These are phyloP conservation scores for Tolypocladium ophioglossoides DNA, from an alignment of 2,329 filamentous ascomycete genomes.

Conservation along the genomic window DNA sequence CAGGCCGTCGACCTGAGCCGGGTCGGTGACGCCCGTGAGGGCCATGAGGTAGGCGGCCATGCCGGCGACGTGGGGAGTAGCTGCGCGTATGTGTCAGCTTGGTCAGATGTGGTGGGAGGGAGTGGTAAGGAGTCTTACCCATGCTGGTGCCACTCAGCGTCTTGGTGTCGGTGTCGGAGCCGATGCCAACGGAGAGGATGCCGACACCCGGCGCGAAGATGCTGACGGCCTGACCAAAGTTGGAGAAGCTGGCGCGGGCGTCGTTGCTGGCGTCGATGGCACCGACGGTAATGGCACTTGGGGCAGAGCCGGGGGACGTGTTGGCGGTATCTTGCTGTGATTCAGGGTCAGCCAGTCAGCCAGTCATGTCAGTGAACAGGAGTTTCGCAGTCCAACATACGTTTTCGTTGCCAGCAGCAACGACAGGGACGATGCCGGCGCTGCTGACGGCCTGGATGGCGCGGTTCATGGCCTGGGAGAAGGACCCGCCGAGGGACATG, in stretches of 20 bases:
- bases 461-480: slow-evolving; percentile 40
- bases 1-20: slow-evolving; percentile 28
- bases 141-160: slow-evolving; percentile 48
- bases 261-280: slow-evolving; percentile 44
- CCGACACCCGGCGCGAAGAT: slow-evolving; percentile 46
- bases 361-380: slow-evolving; percentile 4
- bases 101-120: neutral
- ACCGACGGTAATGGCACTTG: slow-evolving; percentile 48
- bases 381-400: slow-evolving; percentile 12
- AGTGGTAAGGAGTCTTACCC: slow-evolving; percentile 21
- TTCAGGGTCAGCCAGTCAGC: slow-evolving; percentile 7
- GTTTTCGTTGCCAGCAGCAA: slow-evolving; percentile 51
- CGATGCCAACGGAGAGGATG: slow-evolving; percentile 41
- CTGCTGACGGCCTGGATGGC: slow-evolving; percentile 38
- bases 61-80: slow-evolving; percentile 56
- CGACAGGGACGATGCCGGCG: slow-evolving; percentile 44
- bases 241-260: slow-evolving; percentile 41
- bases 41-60: slow-evolving; percentile 57
- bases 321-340: slow-evolving; percentile 33
- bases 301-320: slow-evolving; percentile 43
- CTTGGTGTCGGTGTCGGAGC: slow-evolving; percentile 31
- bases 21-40: slow-evolving; percentile 36
- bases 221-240: slow-evolving; percentile 43
- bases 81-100: slow-evolving; percentile 15
- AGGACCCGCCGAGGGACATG: slow-evolving; percentile 48